Percentiles rank a stretch among this genome's conserved stretches.
Conservation (phyloP, 1,284 basidiomycete species). For the Tausonia pullulans region DNA sequence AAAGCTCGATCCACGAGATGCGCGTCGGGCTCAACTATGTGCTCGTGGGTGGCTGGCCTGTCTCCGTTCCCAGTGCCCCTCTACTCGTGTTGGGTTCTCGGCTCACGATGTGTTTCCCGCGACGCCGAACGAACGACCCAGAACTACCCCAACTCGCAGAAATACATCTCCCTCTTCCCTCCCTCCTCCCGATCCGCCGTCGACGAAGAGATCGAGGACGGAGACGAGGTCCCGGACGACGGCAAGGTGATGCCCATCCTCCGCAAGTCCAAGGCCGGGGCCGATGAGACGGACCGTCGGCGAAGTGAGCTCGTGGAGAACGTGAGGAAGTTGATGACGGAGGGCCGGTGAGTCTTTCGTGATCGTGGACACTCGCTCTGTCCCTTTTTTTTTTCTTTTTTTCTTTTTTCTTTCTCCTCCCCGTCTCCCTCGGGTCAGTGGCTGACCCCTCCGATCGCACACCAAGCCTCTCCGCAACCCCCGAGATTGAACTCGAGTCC, state of each 20-base stretch:
- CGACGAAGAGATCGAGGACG: slow-evolving; percentile 7
- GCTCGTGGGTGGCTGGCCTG: slow-evolving; percentile 42
- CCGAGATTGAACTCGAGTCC: slow-evolving; percentile 21
- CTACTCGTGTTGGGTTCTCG: neutral
- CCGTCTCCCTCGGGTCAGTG: slow-evolving; percentile 38
- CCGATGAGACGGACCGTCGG: slow-evolving; percentile 38
- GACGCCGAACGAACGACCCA: slow-evolving; percentile 25
- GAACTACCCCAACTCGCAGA: slow-evolving; percentile 69
- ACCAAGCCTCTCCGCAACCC: slow-evolving; percentile 13
- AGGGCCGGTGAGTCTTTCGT: slow-evolving; percentile 46
- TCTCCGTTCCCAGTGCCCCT: neutral
- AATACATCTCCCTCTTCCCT: slow-evolving; percentile 77
- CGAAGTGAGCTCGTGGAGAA: slow-evolving; percentile 52
- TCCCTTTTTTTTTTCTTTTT: neutral
- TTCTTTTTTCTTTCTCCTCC: neutral
- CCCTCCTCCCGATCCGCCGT: slow-evolving; percentile 30
- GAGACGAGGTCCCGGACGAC: slow-evolving; percentile 19
- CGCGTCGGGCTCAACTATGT: slow-evolving; percentile 77
- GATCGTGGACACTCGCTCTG: no score
- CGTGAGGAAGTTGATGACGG: slow-evolving; percentile 53
- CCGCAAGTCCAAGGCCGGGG: slow-evolving; percentile 31
- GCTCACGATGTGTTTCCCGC: neutral
- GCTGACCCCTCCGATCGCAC: slow-evolving; percentile 15
- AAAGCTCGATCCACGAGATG: slow-evolving; percentile 46
- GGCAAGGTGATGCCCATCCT: slow-evolving; percentile 25